These are phyloP conservation scores for Pseudocercospora eumusae DNA, from an alignment of 2,329 filamentous ascomycete genomes.

Conservation along the genomic window DNA sequence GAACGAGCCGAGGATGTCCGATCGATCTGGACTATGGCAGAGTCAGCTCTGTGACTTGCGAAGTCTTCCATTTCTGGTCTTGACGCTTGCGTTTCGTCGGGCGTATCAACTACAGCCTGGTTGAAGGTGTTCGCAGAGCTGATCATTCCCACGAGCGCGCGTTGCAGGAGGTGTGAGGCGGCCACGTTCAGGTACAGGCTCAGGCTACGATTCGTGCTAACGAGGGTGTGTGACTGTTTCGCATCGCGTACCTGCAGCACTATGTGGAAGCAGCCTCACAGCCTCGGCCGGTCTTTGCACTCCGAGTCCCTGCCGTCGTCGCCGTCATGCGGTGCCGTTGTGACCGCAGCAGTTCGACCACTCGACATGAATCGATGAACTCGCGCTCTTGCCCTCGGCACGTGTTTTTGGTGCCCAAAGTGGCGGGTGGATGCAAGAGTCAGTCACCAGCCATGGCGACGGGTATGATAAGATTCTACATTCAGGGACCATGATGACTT, in stretches of 20 bases:
- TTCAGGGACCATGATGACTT: conserved; percentile 3
- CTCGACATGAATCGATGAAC: conserved; percentile 3
- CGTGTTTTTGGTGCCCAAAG: conserved; percentile 7
- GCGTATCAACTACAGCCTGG: neutral
- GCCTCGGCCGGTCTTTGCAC: neutral
- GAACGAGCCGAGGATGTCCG: conserved; percentile 1
- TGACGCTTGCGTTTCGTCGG: neutral
- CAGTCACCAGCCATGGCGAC: conserved; percentile 16
- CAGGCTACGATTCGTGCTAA: neutral
- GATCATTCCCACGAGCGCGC: conserved; percentile 5
- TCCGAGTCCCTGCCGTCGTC: neutral
- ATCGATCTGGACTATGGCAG: neutral
- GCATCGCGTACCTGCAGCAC: conserved; percentile 3
- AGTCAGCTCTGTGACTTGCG: neutral
- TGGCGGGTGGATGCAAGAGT: conserved; percentile 11
- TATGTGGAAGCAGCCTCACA: neutral
- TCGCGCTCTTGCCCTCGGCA: neutral
- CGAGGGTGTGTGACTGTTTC: neutral
- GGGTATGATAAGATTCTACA: conserved; percentile 17
- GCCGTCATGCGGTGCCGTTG: conserved; percentile 17
- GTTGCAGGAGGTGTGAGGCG: neutral
- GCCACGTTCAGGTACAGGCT: conserved; percentile 4
- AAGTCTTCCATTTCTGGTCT: neutral
- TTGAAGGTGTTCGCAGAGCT: conserved; percentile 2
- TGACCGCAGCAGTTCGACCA: conserved; percentile 6